Base-by-base conservation (phyloP, 1,284 basidiomycete genomes). In the Ustilago bromivora region DNA sequence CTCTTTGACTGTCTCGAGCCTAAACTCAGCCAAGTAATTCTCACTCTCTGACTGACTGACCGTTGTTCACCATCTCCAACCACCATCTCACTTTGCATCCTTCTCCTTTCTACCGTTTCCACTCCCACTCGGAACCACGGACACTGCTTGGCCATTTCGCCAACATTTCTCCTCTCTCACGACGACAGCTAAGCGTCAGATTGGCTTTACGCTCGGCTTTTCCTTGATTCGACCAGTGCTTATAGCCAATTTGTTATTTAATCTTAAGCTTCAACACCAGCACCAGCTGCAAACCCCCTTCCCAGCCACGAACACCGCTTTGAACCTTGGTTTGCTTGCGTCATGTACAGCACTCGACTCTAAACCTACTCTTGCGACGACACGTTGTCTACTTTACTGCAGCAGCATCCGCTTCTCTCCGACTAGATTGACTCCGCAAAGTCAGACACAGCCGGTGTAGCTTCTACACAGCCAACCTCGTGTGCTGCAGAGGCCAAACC, bases 251-350 rank as follows among this genome's bases (percentile, higher is more conserved):
- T 28, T 3, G 23, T 28, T 46, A 7, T n/a, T 19, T 19, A 23
- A 46, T 7, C 43, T 46, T 15, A 23, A 23, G 43, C n/a, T 46
- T 19, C n/a, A 46, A 17, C 40, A 43, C 4, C 51, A 34, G 40
- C 40, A n/a, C n/a, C 51, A 52, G 51, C 51, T 52, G 31, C 51
- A 46, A 46, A 19, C 19, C 43, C 23, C 43, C n/a, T 46, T 46
- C 1, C n/a, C 17, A 46, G 43, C 43, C 43, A 46, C 43, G 43
- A 11, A 46, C 17, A 46, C n/a, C 43, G 11, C 43, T 46, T 46
- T 6, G 0, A 46, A 46, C 43, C 19, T 46, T 19, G 11, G 19
- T 9, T 19, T 23, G 43, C 43, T 46, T 46, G 43, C 43, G 43
- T 46, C 43, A 46, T 46, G 43, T 46, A 46, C 43, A 28, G 23